Percentiles rank a stretch among this genome's conserved stretches.
These are phyloP conservation scores for Ophiostoma quercus DNA, from an alignment of 2,329 filamentous ascomycete species.

Conservation along the genomic window DNA sequence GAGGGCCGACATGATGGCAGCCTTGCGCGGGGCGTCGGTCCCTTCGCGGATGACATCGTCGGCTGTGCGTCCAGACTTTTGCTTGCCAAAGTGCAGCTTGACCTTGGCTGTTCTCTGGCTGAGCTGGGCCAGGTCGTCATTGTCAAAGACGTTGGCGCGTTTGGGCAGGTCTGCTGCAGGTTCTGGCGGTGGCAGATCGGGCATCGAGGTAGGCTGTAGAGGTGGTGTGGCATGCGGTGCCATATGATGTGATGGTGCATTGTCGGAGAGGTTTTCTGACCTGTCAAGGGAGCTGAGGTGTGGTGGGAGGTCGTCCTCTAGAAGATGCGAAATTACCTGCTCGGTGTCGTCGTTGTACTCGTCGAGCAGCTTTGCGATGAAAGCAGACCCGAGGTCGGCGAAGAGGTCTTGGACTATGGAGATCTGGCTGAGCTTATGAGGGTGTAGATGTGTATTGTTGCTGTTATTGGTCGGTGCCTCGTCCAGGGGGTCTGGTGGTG, in stretches of 20 bases:
- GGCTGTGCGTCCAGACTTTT: conserved; percentile 57
- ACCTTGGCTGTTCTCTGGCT: conserved; percentile 48
- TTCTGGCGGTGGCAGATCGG: neutral
- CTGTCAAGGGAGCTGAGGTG: conserved; percentile 62
- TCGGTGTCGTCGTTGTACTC: conserved; percentile 74
- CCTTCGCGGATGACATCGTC: conserved; percentile 66
- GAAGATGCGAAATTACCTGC: conserved; percentile 71
- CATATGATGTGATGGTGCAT: conserved; percentile 39
- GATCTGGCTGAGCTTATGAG: conserved; percentile 78
- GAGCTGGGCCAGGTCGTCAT: conserved; percentile 72
- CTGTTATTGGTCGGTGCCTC: neutral
- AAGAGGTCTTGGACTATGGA: conserved; percentile 92
- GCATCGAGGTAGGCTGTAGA: conserved; percentile 41
- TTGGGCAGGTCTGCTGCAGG: neutral
- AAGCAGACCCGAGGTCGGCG: conserved; percentile 76
- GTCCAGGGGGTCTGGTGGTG: neutral
- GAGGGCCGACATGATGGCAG: conserved; percentile 80
- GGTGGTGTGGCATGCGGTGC: conserved; percentile 57
- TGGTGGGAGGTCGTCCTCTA: conserved; percentile 69
- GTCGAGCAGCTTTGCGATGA: conserved; percentile 72
- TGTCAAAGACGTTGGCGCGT: conserved; percentile 72
- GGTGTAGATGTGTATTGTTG: conserved; percentile 48
- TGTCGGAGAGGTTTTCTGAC: conserved; percentile 50
- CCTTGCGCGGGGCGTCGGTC: conserved; percentile 61
- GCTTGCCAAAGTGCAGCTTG: conserved; percentile 72